Base-by-base conservation (phyloP, 2,329 filamentous ascomycete genomes). In the Pseudogymnoascus sp. region DNA sequence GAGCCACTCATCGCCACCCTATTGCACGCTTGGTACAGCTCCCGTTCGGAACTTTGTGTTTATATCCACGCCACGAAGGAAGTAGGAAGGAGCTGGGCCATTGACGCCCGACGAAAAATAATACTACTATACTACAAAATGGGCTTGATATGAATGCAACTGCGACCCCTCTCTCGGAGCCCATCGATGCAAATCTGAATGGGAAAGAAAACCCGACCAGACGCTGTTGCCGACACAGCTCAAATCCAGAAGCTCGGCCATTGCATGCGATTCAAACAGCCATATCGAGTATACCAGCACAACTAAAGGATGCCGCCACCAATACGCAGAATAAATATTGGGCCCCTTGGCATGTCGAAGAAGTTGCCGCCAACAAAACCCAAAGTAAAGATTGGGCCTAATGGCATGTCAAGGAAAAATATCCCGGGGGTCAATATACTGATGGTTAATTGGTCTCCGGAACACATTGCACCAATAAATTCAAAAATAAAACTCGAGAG, bases 351-450 rank as follows among this genome's bases (percentile, higher is more conserved):
- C 29, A 33, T 55, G n/a, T 55, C 48, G 13, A 33, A 6, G 18
- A 55, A 18, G 29, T 33, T 55, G 48, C 27, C 27, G 25, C 15
- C 48, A 35, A 29, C 48, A 33, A 33, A 33, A 21, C 9, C 29
- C 48, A 55, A 18, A 35, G 2, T 35, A 6, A 18, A 18, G 15
- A 1, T 55, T 55, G n/a, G 2, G 7, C 29, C 48, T 5, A 9
- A 3, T 13, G 48, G 48, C 29, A 33, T 55, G n/a, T 55, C 48
- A 21, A 33, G 4, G 29, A 33, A 21, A 5, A 55, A 21, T 73
- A 74, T 67, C 60, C 72, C 36, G 55, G 33, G 33, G 59, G 65
- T 64, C 67, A 33, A 31, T 40, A 18, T 59, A 59, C 18, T 59
- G 13, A 13, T 60, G 12, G n/a, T 61, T 40, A 25, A 18, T 7